A percentile compares a stretch with the other conserved stretches of the same genome.
Evolutionary conservation across 306 rosid genomes (phyloP).

Genomic region (Cicer yamashitae): DNA sequence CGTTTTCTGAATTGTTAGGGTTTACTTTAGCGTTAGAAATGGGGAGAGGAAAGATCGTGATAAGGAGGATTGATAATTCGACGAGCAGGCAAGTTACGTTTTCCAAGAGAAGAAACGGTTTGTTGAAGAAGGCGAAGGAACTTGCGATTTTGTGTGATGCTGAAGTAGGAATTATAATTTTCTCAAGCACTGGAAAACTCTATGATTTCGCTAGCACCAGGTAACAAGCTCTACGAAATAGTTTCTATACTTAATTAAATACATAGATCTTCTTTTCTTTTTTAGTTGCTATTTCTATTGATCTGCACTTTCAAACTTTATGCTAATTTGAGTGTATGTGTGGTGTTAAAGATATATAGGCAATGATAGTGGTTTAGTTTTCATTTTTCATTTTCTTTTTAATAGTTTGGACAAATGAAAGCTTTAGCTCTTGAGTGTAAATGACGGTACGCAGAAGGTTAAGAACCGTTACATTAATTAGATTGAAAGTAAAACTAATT

Average conservation of each 20-base stretch:
- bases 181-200: conserved; percentile 91
- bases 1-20: conserved; percentile 41
- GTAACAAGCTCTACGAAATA: conserved; percentile 35
- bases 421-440: background rate
- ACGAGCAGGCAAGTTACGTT: conserved; percentile 93
- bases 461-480: background rate
- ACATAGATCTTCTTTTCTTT: conserved; percentile 37
- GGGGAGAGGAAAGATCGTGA: conserved; percentile 98
- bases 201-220: conserved; percentile 85
- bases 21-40: conserved; percentile 41
- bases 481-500: background rate
- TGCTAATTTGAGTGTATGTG: background rate
- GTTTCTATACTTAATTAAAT: background rate
- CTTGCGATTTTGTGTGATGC: conserved; percentile 92
- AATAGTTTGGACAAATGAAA: background rate
- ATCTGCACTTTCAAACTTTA: background rate
- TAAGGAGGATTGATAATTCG: conserved; percentile 93
- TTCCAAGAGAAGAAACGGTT: conserved; percentile 83
- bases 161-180: conserved; percentile 86
- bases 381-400: background rate
- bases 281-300: background rate
- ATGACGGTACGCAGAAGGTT: background rate
- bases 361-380: background rate
- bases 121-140: conserved; percentile 93
- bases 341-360: background rate